Percentiles rank a stretch among this genome's conserved stretches.
Conservation (phyloP, 2,329 filamentous ascomycete species). For the Aspergillus quadricinctus region DNA sequence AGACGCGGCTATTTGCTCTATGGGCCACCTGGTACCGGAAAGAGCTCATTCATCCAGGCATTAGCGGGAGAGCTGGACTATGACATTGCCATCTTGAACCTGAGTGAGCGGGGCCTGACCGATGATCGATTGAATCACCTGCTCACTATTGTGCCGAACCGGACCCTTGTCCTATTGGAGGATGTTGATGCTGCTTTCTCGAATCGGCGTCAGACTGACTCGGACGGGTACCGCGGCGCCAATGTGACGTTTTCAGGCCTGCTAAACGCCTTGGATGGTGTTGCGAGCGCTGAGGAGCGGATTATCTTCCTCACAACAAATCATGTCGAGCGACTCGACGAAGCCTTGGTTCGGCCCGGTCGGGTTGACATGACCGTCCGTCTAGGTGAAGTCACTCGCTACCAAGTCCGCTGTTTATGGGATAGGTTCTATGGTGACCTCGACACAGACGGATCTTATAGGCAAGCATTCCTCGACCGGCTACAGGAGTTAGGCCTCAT, state of each 20-base stretch:
- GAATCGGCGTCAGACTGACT: slow-evolving; percentile 70
- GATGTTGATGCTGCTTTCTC: slow-evolving; percentile 89
- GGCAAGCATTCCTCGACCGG: slow-evolving; percentile 64
- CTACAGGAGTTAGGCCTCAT: slow-evolving; percentile 69
- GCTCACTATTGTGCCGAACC: slow-evolving; percentile 75
- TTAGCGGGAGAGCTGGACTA: slow-evolving; percentile 89
- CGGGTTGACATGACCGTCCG: slow-evolving; percentile 90
- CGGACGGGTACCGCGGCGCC: slow-evolving; percentile 79
- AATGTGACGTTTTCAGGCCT: slow-evolving; percentile 93
- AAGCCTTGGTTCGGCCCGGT: slow-evolving; percentile 83
- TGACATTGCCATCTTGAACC: slow-evolving; percentile 85
- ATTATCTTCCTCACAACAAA: slow-evolving; percentile 95
- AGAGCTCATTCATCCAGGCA: slow-evolving; percentile 94
- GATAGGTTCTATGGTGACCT: slow-evolving; percentile 88
- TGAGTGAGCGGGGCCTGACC: slow-evolving; percentile 83
- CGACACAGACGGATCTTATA: slow-evolving; percentile 60
- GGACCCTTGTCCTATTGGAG: slow-evolving; percentile 78
- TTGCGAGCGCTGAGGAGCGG: slow-evolving; percentile 91
- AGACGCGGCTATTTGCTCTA: slow-evolving; percentile 83
- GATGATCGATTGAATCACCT: slow-evolving; percentile 85
- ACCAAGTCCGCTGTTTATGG: slow-evolving; percentile 86
- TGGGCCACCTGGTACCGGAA: slow-evolving; percentile 85
- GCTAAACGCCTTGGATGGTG: slow-evolving; percentile 78
- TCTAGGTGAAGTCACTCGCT: slow-evolving; percentile 79
- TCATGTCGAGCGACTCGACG: slow-evolving; percentile 82